Percentiles rank a stretch among this genome's conserved stretches.
Conservation (phyloP, 1,284 basidiomycete species). For the Athelia sp. region DNA sequence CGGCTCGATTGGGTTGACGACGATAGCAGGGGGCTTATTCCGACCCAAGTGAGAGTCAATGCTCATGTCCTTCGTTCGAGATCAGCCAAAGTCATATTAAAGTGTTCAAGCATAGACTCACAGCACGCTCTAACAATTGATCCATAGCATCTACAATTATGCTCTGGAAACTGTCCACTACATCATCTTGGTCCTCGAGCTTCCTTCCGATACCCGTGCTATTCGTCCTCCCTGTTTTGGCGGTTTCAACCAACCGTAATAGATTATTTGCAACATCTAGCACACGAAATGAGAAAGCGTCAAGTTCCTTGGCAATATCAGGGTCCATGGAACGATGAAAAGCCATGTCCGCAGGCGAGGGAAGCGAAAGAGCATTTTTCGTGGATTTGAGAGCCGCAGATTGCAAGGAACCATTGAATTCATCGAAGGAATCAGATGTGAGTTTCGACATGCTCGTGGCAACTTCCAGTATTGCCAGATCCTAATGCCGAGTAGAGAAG, state of each 20-base stretch:
- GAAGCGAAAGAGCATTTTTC: conserved; percentile 51
- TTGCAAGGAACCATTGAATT: conserved; percentile 50
- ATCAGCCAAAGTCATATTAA: neutral
- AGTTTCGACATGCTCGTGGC: neutral
- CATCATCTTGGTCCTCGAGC: conserved; percentile 69
- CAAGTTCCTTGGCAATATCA: conserved; percentile 61
- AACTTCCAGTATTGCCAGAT: no score
- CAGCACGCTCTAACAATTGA: conserved; percentile 78
- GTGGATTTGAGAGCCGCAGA: conserved; percentile 55
- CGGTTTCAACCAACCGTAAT: conserved; percentile 45
- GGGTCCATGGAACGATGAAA: conserved; percentile 86
- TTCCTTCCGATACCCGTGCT: conserved; percentile 45
- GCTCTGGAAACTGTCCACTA: conserved; percentile 77
- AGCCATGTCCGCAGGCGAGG: conserved; percentile 52
- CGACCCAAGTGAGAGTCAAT: conserved; percentile 77
- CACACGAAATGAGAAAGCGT: conserved; percentile 55
- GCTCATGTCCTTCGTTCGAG: conserved; percentile 59
- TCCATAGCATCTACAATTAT: conserved; percentile 82
- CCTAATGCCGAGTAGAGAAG: no score
- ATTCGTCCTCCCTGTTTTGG: conserved; percentile 23
- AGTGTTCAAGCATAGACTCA: conserved; percentile 27
- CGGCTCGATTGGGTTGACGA: conserved; percentile 37
- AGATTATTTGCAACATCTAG: conserved; percentile 63
- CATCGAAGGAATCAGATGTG: conserved; percentile 23
- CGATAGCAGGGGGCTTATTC: conserved; percentile 60